Evolutionary conservation across 306 rosid genomes (phyloP).

Genomic region (Sicyos edulis): DNA sequence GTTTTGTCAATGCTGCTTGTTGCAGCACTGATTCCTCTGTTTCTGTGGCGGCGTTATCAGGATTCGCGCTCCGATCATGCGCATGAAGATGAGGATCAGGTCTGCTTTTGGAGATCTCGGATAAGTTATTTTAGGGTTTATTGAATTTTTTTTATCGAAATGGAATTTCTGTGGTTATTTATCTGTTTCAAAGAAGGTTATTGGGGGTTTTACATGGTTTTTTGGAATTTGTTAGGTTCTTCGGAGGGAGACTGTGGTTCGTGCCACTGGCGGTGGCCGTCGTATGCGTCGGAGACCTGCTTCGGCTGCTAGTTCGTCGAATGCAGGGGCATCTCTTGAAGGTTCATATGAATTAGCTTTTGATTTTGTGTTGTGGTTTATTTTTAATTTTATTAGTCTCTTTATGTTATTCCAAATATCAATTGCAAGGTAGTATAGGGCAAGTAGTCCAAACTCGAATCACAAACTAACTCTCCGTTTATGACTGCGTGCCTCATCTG

Average conservation of each 20-base stretch:
- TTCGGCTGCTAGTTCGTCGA: slow-evolving; percentile 80
- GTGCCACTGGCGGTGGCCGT: slow-evolving; percentile 59
- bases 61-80: slow-evolving; percentile 42
- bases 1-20: slow-evolving; percentile 62
- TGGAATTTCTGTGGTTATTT: not conserved
- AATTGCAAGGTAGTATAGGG: not conserved
- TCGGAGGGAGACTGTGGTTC: slow-evolving; percentile 60
- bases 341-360: slow-evolving; percentile 31
- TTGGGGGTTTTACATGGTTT: not conserved
- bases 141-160: not conserved
- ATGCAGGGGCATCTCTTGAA: slow-evolving; percentile 46
- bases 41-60: slow-evolving; percentile 67
- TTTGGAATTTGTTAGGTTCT: slow-evolving; percentile 43
- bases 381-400: not conserved
- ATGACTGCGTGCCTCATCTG: not conserved
- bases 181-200: not conserved
- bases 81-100: slow-evolving; percentile 63
- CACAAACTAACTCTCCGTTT: not conserved
- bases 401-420: not conserved
- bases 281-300: slow-evolving; percentile 90
- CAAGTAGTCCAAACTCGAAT: not conserved
- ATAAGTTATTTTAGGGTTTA: not conserved
- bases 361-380: not conserved
- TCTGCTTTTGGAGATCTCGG: slow-evolving; percentile 22
- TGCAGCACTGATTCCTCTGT: slow-evolving; percentile 58